Evolutionary conservation across 164 flowering plant genomes (phyloP), one percentile per base, ranked within the genome.

Genomic region (Stephania japonica): DNA sequence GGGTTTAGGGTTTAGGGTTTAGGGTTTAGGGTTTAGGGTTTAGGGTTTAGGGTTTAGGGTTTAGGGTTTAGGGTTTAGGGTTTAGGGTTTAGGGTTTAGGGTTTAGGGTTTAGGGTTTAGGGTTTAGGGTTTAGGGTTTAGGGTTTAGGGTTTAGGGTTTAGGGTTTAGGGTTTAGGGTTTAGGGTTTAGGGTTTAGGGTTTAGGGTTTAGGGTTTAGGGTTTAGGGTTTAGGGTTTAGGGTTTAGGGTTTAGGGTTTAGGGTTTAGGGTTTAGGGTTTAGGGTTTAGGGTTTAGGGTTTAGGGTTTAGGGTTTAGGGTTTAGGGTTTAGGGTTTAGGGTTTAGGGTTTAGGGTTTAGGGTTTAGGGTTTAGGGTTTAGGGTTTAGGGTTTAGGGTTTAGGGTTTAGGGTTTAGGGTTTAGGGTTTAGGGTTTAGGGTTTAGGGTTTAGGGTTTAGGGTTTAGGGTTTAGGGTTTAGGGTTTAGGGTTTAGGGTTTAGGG

Each of bases 1-100:
- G 75, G 75, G 6, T 72, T 72, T 63, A 64, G 75, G 75, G 68
- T 72, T 72, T 63, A 64, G 69, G 75, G 68, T 72, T 72, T 63
- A 64, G 75, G 75, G 56, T 72, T 72, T 63, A 64, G 69, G 75
- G 68, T 63, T 63, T 63, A 64, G 69, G 75, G 68, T 72, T 72
- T 63, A 64, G 75, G 75, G 67, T 72, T 72, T 63, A 41, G 59
- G 75, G 68, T 64, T 63, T 63, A 41, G 69, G 69, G 42, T 25
- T 67, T 25, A 64, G 75, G 75, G 68, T 72, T 72, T 63, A 64
- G 75, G 75, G 65, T 71, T 68, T 56, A 26, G 73, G 73, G 26
- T 71, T 71, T 24, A 42, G 73, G 73, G 26, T 71, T 71, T 24
- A 42, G 73, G 73, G 26, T 71, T 71, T 25, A 56, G 73, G 73